Conservation (phyloP, 805 yeast genomes). For the Lipomyces yamadae region DNA sequence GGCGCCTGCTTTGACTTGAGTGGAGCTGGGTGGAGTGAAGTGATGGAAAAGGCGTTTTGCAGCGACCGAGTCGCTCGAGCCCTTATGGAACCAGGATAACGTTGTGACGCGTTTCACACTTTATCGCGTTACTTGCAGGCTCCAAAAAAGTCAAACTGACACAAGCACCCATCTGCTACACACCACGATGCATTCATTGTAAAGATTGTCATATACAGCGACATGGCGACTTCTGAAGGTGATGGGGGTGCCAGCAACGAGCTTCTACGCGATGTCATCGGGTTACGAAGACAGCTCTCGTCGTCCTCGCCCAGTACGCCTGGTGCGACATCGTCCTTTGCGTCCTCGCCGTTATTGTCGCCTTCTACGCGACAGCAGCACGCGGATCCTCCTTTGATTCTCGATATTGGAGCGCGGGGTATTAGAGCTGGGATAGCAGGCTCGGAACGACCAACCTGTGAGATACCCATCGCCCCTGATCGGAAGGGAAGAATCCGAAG, state of each 20-base stretch:
- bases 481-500: not conserved
- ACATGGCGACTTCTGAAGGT: not conserved
- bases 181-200: not conserved
- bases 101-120: not conserved
- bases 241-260: not conserved
- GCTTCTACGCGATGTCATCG: not conserved
- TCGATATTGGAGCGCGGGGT: constrained; percentile 33
- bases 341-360: constrained; percentile 16
- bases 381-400: constrained; percentile 27
- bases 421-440: constrained; percentile 34
- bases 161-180: too few relatives aligned
- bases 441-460: constrained; percentile 10
- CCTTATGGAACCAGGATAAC: not conserved
- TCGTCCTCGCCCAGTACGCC: constrained; percentile 2
- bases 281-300: constrained; percentile 12
- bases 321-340: constrained; percentile 11
- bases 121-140: not conserved
- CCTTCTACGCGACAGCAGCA: constrained; percentile 22
- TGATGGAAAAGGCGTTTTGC: too few relatives aligned
- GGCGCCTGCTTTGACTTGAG: not conserved
- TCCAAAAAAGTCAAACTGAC: not conserved
- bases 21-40: not conserved
- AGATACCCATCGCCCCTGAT: constrained; percentile 16
- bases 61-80: too few relatives aligned
- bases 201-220: not conserved